Evolutionary conservation across 1,284 basidiomycete species (phyloP).

Genomic region (Tetrapyrgos nigripes): DNA sequence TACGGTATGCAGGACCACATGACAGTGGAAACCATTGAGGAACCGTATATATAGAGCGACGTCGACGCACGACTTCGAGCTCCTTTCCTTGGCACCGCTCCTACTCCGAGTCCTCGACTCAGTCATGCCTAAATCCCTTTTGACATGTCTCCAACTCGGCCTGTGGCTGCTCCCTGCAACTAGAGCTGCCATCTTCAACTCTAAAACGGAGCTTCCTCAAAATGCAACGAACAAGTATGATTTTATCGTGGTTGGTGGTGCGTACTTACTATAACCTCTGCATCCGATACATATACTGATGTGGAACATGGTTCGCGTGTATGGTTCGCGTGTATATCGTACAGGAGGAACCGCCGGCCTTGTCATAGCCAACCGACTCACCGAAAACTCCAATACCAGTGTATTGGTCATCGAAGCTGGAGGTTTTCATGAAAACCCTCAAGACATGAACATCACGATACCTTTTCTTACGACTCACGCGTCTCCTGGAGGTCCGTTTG

Average conservation of each 20-base stretch:
- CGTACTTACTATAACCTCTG: neutral
- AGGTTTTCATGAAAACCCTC: neutral
- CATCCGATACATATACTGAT: too few species aligned
- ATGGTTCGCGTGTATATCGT: too few species aligned
- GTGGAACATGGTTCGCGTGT: neutral
- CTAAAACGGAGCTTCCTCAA: neutral
- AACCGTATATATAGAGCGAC: too few species aligned
- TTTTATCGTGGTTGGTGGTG: constrained; percentile 11
- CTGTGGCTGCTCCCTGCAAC: neutral
- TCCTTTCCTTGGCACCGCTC: too few species aligned
- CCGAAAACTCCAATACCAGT: constrained; percentile 1
- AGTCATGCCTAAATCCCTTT: neutral
- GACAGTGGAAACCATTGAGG: too few species aligned
- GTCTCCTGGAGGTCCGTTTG: neutral
- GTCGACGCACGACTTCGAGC: too few species aligned
- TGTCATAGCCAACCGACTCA: constrained; percentile 11
- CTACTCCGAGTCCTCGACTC: too few species aligned
- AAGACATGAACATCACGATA: neutral
- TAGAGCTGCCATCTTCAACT: neutral
- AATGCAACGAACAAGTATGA: constrained; percentile 3
- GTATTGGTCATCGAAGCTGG: constrained; percentile 16
- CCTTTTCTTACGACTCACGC: neutral
- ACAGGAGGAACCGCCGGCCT: constrained; percentile 10
- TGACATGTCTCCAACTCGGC: neutral
- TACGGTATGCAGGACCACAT: too few species aligned